phyloP scores from a whole-genome alignment of 805 yeast species.

The Isabelozyma pseudorhagii region DNA sequence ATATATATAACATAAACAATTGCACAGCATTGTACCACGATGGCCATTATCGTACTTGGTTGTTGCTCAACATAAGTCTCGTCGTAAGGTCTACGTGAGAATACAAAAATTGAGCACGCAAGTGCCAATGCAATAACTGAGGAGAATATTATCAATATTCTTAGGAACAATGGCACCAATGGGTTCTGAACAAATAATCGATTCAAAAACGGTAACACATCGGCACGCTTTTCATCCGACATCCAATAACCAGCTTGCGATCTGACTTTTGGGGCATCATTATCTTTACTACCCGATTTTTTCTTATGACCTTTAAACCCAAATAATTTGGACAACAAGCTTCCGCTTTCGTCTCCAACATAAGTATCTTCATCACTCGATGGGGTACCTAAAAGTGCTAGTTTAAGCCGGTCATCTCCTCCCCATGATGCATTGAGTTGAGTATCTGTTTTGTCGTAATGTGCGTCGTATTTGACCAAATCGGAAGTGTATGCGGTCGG shows the following conservation, averaged over 20 bases:
- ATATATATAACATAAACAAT: constrained; percentile 74
- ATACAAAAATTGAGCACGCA: constrained; percentile 56
- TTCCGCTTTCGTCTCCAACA: constrained; percentile 13
- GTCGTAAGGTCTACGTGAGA: constrained; percentile 31
- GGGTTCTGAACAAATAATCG: constrained; percentile 70
- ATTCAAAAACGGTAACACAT: constrained; percentile 60
- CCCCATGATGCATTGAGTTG: constrained; percentile 57
- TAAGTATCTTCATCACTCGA: constrained; percentile 28
- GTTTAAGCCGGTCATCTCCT: constrained; percentile 62
- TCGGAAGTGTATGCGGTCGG: constrained; percentile 38
- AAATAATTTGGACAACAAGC: constrained; percentile 10
- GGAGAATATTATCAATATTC: constrained; percentile 49
- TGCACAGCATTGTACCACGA: constrained; percentile 78
- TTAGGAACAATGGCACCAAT: constrained; percentile 72
- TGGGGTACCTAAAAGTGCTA: constrained; percentile 42
- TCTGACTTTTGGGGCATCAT: constrained; percentile 37
- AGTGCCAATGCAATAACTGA: constrained; percentile 69
- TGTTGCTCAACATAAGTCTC: constrained; percentile 56
- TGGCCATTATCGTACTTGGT: constrained; percentile 91
- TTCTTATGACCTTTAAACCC: constrained; percentile 1
- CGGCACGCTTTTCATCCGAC: constrained; percentile 58
- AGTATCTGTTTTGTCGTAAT: constrained; percentile 21
- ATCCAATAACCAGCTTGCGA: constrained; percentile 68
- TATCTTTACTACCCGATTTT: constrained; percentile 16
- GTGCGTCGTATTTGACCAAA: constrained; percentile 19